Evolutionary conservation across 2,329 filamentous ascomycete genomes (phyloP).

Genomic region (Cladosporium sp.): DNA sequence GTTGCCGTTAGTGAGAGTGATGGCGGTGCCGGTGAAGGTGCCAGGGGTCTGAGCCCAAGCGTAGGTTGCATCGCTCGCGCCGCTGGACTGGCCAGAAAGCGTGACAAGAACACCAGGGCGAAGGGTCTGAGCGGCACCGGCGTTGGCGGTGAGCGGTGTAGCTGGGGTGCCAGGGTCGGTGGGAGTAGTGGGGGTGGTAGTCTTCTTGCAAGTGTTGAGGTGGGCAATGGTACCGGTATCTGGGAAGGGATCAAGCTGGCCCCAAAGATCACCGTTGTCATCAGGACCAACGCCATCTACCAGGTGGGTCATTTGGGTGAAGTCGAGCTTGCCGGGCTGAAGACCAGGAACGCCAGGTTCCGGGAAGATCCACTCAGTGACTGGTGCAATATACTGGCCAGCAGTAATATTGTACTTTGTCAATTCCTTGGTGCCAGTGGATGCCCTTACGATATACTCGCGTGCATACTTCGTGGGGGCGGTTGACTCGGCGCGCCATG

Average conservation of each 20-base stretch:
- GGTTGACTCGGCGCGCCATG: constrained; percentile 28
- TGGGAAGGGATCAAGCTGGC: constrained; percentile 37
- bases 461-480: constrained; percentile 35
- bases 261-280: constrained; percentile 30
- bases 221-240: constrained; percentile 26
- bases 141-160: constrained; percentile 21
- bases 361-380: constrained; percentile 42
- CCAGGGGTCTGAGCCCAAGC: constrained; percentile 18
- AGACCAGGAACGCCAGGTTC: constrained; percentile 37
- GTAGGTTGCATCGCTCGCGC: constrained; percentile 27
- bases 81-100: constrained; percentile 29
- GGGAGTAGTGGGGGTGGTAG: constrained; percentile 1
- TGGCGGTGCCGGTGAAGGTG: constrained; percentile 19
- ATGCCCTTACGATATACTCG: constrained; percentile 38
- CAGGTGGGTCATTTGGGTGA: constrained; percentile 32
- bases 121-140: constrained; percentile 18
- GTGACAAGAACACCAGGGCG: constrained; percentile 29
- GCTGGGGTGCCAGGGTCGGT: constrained; percentile 2
- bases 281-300: constrained; percentile 30
- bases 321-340: constrained; percentile 30
- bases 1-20: constrained; percentile 23
- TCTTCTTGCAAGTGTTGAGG: constrained; percentile 22
- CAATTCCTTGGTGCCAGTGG: constrained; percentile 26
- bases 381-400: constrained; percentile 39
- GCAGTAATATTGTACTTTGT: constrained; percentile 37